Conservation (phyloP, 306 rosid genomes). For the Cucumis cinereus region DNA sequence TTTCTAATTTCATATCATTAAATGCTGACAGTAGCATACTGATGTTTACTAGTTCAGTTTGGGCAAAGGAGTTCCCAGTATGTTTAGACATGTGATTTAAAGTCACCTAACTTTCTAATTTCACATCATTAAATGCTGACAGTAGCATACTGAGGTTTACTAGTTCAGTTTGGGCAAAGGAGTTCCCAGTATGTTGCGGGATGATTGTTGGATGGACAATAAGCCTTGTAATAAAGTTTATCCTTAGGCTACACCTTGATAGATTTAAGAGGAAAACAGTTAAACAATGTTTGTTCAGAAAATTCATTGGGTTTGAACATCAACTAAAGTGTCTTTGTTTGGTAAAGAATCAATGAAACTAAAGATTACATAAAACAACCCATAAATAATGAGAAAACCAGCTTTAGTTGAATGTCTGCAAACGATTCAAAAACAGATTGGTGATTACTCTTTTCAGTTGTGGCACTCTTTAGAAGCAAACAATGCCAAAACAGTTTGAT, state of each 20-base stretch:
- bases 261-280: not conserved
- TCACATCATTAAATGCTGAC: not conserved
- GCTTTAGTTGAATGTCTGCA: too few species aligned
- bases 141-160: not conserved
- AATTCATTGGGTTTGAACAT: not conserved
- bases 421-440: too few species aligned
- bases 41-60: not conserved
- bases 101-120: not conserved
- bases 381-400: too few species aligned
- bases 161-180: not conserved
- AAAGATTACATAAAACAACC: too few species aligned
- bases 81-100: too few species aligned
- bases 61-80: not conserved
- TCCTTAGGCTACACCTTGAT: not conserved
- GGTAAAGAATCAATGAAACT: not conserved
- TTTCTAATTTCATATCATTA: not conserved
- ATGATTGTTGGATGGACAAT: not conserved
- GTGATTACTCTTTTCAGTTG: too few species aligned
- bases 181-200: not conserved
- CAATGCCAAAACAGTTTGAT: too few species aligned
- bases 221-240: not conserved
- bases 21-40: not conserved
- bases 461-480: too few species aligned
- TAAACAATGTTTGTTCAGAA: not conserved
- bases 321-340: not conserved